Evolutionary conservation across 345 rosid genomes (phyloP), one percentile per base, ranked within the genome.

Genomic region (Acer negundo): DNA sequence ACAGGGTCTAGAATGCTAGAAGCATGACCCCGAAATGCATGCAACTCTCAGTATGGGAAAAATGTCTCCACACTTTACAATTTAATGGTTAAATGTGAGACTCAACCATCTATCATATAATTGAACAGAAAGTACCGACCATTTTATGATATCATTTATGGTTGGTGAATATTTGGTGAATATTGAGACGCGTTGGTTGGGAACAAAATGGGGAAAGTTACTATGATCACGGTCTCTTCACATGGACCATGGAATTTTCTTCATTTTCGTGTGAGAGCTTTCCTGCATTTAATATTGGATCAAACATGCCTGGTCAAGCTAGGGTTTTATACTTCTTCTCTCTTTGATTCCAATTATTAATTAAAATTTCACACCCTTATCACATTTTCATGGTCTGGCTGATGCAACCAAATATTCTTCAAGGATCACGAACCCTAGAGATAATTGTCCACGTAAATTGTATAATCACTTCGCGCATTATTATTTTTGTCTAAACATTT

Each of bases 161-260:
- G 10, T 11, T 46, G 77, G 77, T 28, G 20, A 47, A 63, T n/a
- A 47, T 47, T 11, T 46, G 77, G 77, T 28, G 20, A 47, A 63
- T n/a, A 47, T 47, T 75, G 35, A 6, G 31, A 66, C 72, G 78
- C 78, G 67, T 76, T 24, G 35, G 67, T 67, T 23, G 2, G 17
- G 68, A 28, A 35, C 35, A n/a, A 8, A n/a, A 13, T 4, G 23
- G 42, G 40, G 47, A 24, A 46, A 74, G 5, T 24, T 64, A 31
- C 22, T 23, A 40, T 1, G 78, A 11, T 81, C 84, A 81, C 80
- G 78, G 59, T 55, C 70, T 64, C n/a, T 22, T 61, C 80, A 73
- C 47, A 61, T 51, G 75, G 67, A 77, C 84, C 84, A 68, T 68
- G 35, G 59, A 81, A 62, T 40, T 49, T 19, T 62, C 65, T 40